Evolutionary conservation across 768 basidiomycete genomes (phyloP).

Genomic region (Trametes elegans): DNA sequence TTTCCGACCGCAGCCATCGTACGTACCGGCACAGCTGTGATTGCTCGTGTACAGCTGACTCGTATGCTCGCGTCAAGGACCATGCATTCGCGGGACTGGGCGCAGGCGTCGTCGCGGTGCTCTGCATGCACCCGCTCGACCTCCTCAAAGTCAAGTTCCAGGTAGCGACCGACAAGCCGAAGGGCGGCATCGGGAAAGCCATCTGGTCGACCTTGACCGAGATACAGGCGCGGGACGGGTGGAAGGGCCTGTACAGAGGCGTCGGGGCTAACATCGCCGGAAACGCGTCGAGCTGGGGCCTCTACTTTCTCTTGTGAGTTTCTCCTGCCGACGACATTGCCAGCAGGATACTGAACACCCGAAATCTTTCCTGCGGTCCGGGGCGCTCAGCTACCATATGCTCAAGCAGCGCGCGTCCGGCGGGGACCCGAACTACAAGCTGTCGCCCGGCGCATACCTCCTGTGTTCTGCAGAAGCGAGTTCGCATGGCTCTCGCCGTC

Average conservation of each 20-base stretch:
- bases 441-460: constrained; percentile 79
- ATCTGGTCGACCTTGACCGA: constrained; percentile 75
- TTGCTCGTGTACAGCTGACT: constrained; percentile 2
- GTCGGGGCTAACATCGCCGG: constrained; percentile 89
- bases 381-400: constrained; percentile 80
- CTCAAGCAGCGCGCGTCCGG: constrained; percentile 78
- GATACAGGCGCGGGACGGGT: constrained; percentile 74
- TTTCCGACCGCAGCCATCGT: constrained; percentile 37
- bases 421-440: constrained; percentile 58
- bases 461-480: constrained; percentile 95
- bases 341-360: too few relatives aligned
- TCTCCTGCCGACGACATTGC: too few relatives aligned
- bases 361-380: too few relatives aligned
- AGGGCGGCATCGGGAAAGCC: constrained; percentile 61
- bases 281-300: constrained; percentile 94
- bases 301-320: constrained; percentile 96
- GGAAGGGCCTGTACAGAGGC: constrained; percentile 87
- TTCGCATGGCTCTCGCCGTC: constrained; percentile 48
- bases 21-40: neutral
- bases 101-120: constrained; percentile 87
- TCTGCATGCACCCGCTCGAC: constrained; percentile 97
- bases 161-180: constrained; percentile 67
- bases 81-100: constrained; percentile 93
- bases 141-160: constrained; percentile 93
- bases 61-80: constrained; percentile 52